Conservation (phyloP, 805 yeast species). For the Candida silvatica region DNA sequence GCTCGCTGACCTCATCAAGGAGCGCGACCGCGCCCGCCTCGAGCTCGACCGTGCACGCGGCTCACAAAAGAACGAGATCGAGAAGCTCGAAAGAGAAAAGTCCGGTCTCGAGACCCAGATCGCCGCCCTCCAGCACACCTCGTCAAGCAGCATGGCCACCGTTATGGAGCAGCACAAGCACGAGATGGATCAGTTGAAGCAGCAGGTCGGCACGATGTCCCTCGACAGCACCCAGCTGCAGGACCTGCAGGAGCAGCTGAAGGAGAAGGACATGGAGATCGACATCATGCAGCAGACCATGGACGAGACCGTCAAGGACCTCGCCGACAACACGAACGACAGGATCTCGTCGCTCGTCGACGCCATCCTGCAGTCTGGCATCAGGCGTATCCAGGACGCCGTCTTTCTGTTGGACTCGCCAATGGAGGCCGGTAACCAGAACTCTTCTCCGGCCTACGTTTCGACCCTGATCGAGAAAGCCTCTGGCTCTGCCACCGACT, state of each 20-base stretch:
- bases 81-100: slow-evolving; percentile 53
- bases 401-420: slow-evolving; percentile 67
- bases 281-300: slow-evolving; percentile 73
- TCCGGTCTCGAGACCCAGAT: slow-evolving; percentile 52
- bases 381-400: slow-evolving; percentile 65
- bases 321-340: slow-evolving; percentile 40
- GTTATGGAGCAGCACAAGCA: slow-evolving; percentile 53
- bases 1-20: slow-evolving; percentile 80
- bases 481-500: slow-evolving; percentile 65
- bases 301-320: slow-evolving; percentile 58
- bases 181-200: slow-evolving; percentile 48
- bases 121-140: slow-evolving; percentile 51
- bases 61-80: slow-evolving; percentile 55
- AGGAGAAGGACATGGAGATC: slow-evolving; percentile 67
- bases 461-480: slow-evolving; percentile 64
- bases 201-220: slow-evolving; percentile 22
- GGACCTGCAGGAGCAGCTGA: slow-evolving; percentile 36
- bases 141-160: slow-evolving; percentile 53
- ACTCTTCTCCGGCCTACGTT: slow-evolving; percentile 62
- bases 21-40: slow-evolving; percentile 80
- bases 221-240: slow-evolving; percentile 16
- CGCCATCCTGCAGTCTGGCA: slow-evolving; percentile 59
- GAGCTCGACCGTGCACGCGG: slow-evolving; percentile 69
- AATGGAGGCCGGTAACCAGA: slow-evolving; percentile 74
- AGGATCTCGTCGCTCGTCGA: slow-evolving; percentile 49